A percentile compares a stretch with the other conserved stretches of the same genome.
These are phyloP conservation scores for Populus hybrid DNA, from an alignment of 441 rosid species.

Conservation along the genomic window DNA sequence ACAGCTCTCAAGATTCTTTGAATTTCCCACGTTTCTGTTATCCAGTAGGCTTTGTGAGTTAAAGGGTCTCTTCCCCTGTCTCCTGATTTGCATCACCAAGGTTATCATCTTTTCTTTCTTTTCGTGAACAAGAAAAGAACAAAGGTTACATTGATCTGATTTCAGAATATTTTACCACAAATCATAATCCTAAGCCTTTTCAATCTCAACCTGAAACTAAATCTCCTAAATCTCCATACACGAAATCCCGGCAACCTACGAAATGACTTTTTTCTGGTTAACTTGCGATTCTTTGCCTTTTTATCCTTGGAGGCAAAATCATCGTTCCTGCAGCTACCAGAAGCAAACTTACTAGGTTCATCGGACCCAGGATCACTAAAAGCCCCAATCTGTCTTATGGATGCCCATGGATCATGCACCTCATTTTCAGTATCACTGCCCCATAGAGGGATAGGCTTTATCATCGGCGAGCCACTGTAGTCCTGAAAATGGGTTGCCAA, in stretches of 20 bases:
- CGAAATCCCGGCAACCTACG: conserved; percentile 43
- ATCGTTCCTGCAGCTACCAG: conserved; percentile 21
- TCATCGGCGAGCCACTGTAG: conserved; percentile 36
- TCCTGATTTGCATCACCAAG: neutral
- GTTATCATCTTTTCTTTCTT: neutral
- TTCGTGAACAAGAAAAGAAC: neutral
- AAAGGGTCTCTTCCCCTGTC: no score
- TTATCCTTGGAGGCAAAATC: conserved; percentile 13
- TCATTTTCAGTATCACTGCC: conserved; percentile 32
- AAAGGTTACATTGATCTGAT: neutral
- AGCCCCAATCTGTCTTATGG: conserved; percentile 13
- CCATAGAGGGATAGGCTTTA: conserved; percentile 36
- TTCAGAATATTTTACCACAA: conserved; percentile 32
- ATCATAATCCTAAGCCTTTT: conserved; percentile 41
- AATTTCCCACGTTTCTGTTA: no score
- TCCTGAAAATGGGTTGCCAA: conserved; percentile 39
- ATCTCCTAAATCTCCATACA: conserved; percentile 28
- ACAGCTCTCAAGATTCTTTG: no score
- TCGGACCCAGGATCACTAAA: neutral
- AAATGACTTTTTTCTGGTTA: conserved; percentile 44
- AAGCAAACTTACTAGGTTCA: conserved; percentile 20
- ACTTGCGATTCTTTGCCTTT: conserved; percentile 10
- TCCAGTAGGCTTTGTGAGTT: no score
- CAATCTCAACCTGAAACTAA: conserved; percentile 29
- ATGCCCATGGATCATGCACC: conserved; percentile 31